These are phyloP conservation scores for Apiotrichum domesticum DNA, from an alignment of 1,284 basidiomycete species.

Conservation along the genomic window DNA sequence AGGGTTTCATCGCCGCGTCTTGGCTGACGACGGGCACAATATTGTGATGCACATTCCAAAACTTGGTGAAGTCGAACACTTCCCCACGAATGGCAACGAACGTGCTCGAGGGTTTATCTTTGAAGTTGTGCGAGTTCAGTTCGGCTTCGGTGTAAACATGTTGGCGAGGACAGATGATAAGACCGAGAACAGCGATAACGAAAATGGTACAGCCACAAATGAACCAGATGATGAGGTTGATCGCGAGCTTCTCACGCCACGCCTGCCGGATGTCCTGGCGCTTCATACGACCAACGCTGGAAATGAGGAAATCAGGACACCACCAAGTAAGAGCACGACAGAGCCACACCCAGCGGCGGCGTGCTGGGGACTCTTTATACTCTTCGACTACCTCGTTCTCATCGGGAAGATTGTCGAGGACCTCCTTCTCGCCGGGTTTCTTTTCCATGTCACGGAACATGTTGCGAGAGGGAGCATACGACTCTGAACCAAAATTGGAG, in stretches of 20 bases:
- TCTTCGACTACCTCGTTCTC: slow-evolving; percentile 84
- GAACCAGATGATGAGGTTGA: slow-evolving; percentile 96
- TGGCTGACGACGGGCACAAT: slow-evolving; percentile 68
- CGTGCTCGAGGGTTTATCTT: slow-evolving; percentile 63
- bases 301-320: slow-evolving; percentile 69
- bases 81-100: slow-evolving; percentile 84
- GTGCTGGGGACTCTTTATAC: slow-evolving; percentile 68
- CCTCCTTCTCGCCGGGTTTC: slow-evolving; percentile 65
- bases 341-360: slow-evolving; percentile 79
- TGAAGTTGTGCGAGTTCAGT: slow-evolving; percentile 63
- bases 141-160: slow-evolving; percentile 80
- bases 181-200: slow-evolving; percentile 82
- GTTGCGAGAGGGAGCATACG: slow-evolving; percentile 86
- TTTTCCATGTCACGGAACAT: slow-evolving; percentile 83
- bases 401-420: slow-evolving; percentile 67
- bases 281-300: slow-evolving; percentile 80
- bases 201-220: slow-evolving; percentile 81
- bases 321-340: slow-evolving; percentile 91
- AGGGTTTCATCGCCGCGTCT: slow-evolving; percentile 65
- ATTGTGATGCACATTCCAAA: slow-evolving; percentile 55
- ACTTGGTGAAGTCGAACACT: slow-evolving; percentile 52
- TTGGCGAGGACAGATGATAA: slow-evolving; percentile 87
- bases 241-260: slow-evolving; percentile 93
- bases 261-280: slow-evolving; percentile 88
- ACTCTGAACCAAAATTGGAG: slow-evolving; percentile 77